Evolutionary conservation across 495 filamentous ascomycete genomes (phyloP), one percentile per base, ranked within the genome.

Genomic region (Xylaria venustula): DNA sequence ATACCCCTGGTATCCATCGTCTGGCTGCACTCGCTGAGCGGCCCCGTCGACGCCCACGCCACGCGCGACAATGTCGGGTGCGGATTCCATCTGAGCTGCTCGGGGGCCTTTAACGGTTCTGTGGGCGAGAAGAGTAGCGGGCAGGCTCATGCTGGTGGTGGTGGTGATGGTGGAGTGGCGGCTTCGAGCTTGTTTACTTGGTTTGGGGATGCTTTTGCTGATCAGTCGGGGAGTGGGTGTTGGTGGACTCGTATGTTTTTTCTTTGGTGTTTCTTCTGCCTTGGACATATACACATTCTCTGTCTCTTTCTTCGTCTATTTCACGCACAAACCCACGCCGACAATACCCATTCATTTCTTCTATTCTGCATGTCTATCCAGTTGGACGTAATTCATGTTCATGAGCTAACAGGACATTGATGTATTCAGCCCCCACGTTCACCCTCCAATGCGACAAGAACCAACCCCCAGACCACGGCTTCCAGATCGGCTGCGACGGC

Each of bases 401-500:
- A 55, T 48, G 41, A 20, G 34, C 52, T 56, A 41, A 62, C 5
- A 19, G 12, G 22, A 26, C 5, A 1, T 6, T 56, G 7, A 11
- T 23, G 2, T 15, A 37, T 6, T 20, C 51, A 71, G 68, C 79
- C 19, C 77, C 80, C 1, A 86, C 85, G 1, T 81, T 81, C 17
- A 85, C 88, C 61, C 83, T 84, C 55, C 87, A 90, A 69, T 91
- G 88, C 71, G 87, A 89, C 53, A 62, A 69, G 26, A 83, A 84
- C 58, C 77, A 76, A 7, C 58, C 64, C 3, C 77, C 77, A 7
- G 75, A 71, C 28, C 61, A 75, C 23, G 80, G 81, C 20, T 86
- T 85, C 69, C 72, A 73, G 7, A 74, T 86, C 48, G 72, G 66
- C 49, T 80, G 77, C n/a, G 68, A 80, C 60, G 82, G 81, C 19